These are phyloP conservation scores for Litchi chinensis DNA, from an alignment of 345 rosid genomes.

Conservation along the genomic window DNA sequence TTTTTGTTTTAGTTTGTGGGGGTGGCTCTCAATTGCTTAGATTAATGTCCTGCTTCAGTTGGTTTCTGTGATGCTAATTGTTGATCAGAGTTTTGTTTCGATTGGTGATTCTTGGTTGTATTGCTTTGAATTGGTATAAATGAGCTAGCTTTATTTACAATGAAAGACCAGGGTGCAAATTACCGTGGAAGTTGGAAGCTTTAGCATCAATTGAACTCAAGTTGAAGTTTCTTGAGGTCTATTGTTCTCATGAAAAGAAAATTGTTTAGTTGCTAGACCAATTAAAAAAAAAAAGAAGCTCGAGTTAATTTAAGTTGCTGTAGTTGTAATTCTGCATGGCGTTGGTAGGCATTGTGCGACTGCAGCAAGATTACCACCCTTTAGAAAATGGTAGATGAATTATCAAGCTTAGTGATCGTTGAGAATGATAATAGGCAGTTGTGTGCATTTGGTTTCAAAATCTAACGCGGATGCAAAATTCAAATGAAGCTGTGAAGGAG, in stretches of 20 bases:
- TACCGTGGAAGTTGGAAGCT: neutral
- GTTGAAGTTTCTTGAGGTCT: neutral
- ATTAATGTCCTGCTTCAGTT: neutral
- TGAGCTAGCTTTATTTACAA: neutral
- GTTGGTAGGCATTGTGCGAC: neutral
- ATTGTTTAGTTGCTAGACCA: neutral
- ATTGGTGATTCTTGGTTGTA: neutral
- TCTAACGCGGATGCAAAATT: neutral
- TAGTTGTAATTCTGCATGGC: neutral
- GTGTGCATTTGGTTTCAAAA: neutral
- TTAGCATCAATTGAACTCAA: neutral
- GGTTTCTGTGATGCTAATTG: neutral
- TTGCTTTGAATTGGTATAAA: constrained; percentile 10
- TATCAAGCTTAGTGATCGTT: neutral
- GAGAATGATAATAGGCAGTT: neutral
- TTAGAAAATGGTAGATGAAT: neutral
- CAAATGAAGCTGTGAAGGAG: neutral
- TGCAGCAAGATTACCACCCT: neutral
- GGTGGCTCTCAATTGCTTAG: neutral
- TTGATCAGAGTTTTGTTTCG: neutral
- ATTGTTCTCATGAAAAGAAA: neutral
- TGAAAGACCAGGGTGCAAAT: neutral
- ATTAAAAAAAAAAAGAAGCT: neutral
- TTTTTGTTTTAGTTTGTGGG: too few relatives aligned
- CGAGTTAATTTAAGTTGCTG: neutral